Base-by-base conservation (phyloP, 1,284 basidiomycete species). In the Singerocomus inundabilis region DNA sequence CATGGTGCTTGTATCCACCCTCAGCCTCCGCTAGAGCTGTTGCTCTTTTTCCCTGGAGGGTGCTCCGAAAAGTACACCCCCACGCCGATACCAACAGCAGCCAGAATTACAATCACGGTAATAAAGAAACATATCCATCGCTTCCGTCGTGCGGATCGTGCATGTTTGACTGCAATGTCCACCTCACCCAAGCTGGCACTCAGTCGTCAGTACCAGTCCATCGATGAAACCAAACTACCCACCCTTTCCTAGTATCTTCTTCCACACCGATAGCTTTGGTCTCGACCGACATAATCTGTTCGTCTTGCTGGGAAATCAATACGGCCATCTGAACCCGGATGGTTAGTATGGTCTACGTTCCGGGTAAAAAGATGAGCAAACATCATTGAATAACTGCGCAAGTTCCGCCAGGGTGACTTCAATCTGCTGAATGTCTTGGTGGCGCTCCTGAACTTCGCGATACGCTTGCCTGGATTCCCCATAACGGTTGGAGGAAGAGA, bases 381-480 rank as follows among this genome's bases (percentile, higher is more conserved):
- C 82, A 62, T 98, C 95, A 57, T 82, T 82, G 71, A 97, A 94
- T 56, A 98, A 74, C 66, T 93, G 89, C 1, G 88, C 90, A 46
- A 98, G 79, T 68, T 98, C 93, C 24, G 82, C 85, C 44, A 98
- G 72, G 3, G 93, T 97, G 59, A 80, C 76, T 69, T 97, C 93
- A 67, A 98, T 93, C 61, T 83, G 83, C 58, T 82, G 80, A 58
- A 98, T 83, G 55, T 98, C 94, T 61, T 88, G 82, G 63, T 97
- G 93, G 44, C 95, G 80, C 58, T 91, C 85, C 69, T 97, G 93
- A 2, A 96, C 93, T 71, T 97, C 95, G 45, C 85, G 81, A 67
- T 91, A 91, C 0, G 91, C 94, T 37, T 82, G 81, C 49, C 91
- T 79, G 9, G 92, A 88, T 58, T 93, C 88, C 40, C 85, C 88